phyloP scores from a whole-genome alignment of 2,329 filamentous ascomycete species.

The Intubia oerlemansii region DNA sequence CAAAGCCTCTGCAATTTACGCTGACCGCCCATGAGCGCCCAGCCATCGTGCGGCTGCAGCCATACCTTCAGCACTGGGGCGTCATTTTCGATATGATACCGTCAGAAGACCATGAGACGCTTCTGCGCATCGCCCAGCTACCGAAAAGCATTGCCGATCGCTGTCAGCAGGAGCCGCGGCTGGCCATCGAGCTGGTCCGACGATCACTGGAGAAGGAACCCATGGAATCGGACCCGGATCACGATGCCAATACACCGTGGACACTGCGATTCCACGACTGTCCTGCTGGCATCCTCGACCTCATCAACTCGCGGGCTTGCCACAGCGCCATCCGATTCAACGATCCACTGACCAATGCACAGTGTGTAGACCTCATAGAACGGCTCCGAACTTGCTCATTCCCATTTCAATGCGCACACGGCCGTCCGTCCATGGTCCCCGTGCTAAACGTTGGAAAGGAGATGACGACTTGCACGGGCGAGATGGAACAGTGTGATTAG shows the following conservation, averaged over 20 bases:
- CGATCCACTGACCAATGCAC: slow-evolving; percentile 33
- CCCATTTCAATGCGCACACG: slow-evolving; percentile 72
- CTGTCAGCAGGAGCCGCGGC: slow-evolving; percentile 47
- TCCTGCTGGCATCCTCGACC: slow-evolving; percentile 53
- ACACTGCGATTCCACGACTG: slow-evolving; percentile 47
- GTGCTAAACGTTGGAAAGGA: slow-evolving; percentile 28
- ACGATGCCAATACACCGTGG: too few species aligned
- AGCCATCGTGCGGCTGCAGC: slow-evolving; percentile 30
- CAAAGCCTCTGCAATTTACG: slow-evolving; percentile 40
- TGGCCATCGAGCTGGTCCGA: slow-evolving; percentile 55
- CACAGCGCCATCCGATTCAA: slow-evolving; percentile 78
- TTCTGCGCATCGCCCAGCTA: slow-evolving; percentile 32
- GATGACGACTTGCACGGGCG: too few species aligned
- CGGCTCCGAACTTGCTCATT: slow-evolving; percentile 42
- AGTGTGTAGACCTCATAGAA: slow-evolving; percentile 36
- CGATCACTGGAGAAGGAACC: too few species aligned
- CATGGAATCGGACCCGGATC: too few species aligned
- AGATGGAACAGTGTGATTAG: too few species aligned
- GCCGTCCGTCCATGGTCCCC: slow-evolving; percentile 43
- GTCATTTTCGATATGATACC: slow-evolving; percentile 32
- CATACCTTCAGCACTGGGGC: slow-evolving; percentile 53
- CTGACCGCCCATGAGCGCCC: slow-evolving; percentile 36
- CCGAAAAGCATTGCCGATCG: slow-evolving; percentile 57
- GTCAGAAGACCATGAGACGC: slow-evolving; percentile 3
- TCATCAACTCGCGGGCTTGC: slow-evolving; percentile 58